Base-by-base conservation (phyloP, 140 eudicot genomes). In the Cichorium intybus region DNA sequence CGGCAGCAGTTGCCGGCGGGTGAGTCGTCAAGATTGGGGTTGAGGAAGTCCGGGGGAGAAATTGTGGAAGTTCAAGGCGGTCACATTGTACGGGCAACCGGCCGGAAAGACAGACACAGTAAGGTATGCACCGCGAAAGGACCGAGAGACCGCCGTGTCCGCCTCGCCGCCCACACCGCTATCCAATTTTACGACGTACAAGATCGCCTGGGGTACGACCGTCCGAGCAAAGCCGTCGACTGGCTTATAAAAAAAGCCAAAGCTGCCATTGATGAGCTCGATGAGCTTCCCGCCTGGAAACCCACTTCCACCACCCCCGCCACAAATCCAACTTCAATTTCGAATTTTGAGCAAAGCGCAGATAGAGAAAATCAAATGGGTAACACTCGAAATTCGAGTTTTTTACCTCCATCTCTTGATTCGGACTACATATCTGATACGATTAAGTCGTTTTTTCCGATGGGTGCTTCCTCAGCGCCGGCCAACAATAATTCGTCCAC, bases 401-500 rank as follows among this genome's bases (percentile, higher is more conserved):
- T 84, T 67, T 63, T 88, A 75, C 99, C 96, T 60, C 86, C 92
- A 5, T 83, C 97, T 0, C 56, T 92, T 79, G 90, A 88, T 48
- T 83, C 95, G 4, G 99, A 92, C 33, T 68, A 87, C 2, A 88
- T 92, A 58, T 92, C 98, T 21, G 98, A 92, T 64, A 87, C 98
- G 0, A 92, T 92, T 33, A 92, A 88, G 89, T 87, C 96, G 6
- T 92, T 92, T 73, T 92, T 92, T 37, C 98, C 98, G 10, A 83
- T 84, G 92, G 95, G 91, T 14, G 96, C 87, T 47, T 74, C 95
- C 0, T 46, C 86, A 10, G 61, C 64, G 26, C 70, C 80, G 12
- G 8, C 35, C 6, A 64, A 41, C 39, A 56, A 43, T 8, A 62
- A 52, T 31, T 50, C 73, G 41, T 41, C 82, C 5, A 56, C 68